phyloP scores from a whole-genome alignment of 768 basidiomycete genomes.

The Phaffia australis region DNA sequence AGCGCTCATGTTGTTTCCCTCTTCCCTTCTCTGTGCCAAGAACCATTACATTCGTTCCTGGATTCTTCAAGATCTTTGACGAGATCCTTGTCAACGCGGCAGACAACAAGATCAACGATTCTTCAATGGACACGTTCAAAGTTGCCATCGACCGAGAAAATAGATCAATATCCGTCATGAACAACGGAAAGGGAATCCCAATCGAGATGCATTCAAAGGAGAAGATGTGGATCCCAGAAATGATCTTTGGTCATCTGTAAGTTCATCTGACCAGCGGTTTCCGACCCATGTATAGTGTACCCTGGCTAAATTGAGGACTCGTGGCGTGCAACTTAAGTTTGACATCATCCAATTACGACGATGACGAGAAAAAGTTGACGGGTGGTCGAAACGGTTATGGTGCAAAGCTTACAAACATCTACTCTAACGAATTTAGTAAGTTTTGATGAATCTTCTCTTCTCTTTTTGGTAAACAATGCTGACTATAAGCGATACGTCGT shows the following conservation, averaged over 20 bases:
- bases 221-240: slow-evolving; percentile 88
- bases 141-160: slow-evolving; percentile 73
- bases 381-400: slow-evolving; percentile 98
- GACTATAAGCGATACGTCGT: neutral
- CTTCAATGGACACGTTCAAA: slow-evolving; percentile 81
- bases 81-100: slow-evolving; percentile 99
- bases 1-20: neutral
- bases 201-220: slow-evolving; percentile 89
- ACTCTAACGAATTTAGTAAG: slow-evolving; percentile 78
- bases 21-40: slow-evolving; percentile 28
- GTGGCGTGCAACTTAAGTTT: slow-evolving; percentile 39
- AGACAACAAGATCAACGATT: slow-evolving; percentile 97
- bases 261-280: slow-evolving; percentile 7
- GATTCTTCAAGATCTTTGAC: slow-evolving; percentile 98
- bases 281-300: neutral
- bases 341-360: slow-evolving; percentile 93
- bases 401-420: slow-evolving; percentile 95
- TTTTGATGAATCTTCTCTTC: slow-evolving; percentile 1
- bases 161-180: slow-evolving; percentile 79
- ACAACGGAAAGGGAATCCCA: slow-evolving; percentile 92
- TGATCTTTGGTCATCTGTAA: slow-evolving; percentile 86
- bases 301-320: neutral
- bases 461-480: too few relatives aligned
- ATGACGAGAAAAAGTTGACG: slow-evolving; percentile 95
- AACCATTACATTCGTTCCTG: slow-evolving; percentile 70